phyloP scores from a whole-genome alignment of 2,329 filamentous ascomycete genomes.

The Aspergillus nomiae region DNA sequence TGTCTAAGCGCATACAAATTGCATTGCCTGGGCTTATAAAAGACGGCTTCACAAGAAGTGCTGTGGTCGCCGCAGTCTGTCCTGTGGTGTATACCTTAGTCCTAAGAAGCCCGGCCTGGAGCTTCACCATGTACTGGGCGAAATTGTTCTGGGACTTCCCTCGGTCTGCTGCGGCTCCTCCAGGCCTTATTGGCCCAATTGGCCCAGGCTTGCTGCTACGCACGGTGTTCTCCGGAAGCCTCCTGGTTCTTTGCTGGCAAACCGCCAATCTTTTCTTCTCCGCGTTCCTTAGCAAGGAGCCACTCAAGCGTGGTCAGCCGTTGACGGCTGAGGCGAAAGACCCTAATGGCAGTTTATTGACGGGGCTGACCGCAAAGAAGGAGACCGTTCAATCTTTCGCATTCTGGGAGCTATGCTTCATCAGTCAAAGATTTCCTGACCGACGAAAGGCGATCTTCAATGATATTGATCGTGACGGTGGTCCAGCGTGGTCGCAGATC shows the following conservation, averaged over 20 bases:
- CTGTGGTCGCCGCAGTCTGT: constrained; percentile 48
- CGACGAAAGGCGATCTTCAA: constrained; percentile 80
- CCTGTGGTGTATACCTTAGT: constrained; percentile 64
- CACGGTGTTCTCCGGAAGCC: constrained; percentile 62
- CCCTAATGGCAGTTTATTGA: constrained; percentile 85
- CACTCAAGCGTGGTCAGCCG: constrained; percentile 80
- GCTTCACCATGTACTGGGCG: constrained; percentile 68
- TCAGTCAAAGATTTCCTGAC: constrained; percentile 72
- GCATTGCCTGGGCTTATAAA: constrained; percentile 33
- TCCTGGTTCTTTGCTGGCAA: constrained; percentile 75
- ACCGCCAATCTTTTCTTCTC: constrained; percentile 76
- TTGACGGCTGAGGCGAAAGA: constrained; percentile 85
- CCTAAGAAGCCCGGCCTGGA: constrained; percentile 67
- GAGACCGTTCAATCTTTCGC: constrained; percentile 77
- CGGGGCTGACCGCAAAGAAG: constrained; percentile 81
- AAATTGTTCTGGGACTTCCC: constrained; percentile 76
- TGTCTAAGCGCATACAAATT: constrained; percentile 42
- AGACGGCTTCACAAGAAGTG: constrained; percentile 37
- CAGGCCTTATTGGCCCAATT: constrained; percentile 57
- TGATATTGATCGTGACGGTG: constrained; percentile 81
- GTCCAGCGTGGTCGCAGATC: constrained; percentile 80
- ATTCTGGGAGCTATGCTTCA: constrained; percentile 85
- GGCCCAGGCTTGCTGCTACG: constrained; percentile 58
- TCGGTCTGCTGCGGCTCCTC: constrained; percentile 65
- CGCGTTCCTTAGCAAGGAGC: constrained; percentile 76